Evolutionary conservation across 306 rosid species (phyloP), one percentile per base, ranked within the genome.

Genomic region (Prunus armeniaca): DNA sequence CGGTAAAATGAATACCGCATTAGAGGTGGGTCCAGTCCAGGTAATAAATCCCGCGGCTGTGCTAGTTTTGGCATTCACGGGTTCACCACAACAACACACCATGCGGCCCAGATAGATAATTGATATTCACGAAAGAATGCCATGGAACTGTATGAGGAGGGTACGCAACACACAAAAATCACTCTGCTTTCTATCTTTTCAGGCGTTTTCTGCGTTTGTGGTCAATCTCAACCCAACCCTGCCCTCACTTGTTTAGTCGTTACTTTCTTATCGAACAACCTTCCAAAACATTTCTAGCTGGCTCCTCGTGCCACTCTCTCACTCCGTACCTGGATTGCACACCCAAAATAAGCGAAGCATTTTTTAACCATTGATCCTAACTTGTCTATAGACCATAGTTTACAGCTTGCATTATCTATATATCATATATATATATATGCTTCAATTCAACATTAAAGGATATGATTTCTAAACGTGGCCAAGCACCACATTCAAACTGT

Each of bases 241-340:
- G 51, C 41, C 11, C 14, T 28, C 71, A 0, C 8, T 75, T 30
- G 62, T 20, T 62, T 71, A 20, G 51, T 54, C n/a, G 34, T 54
- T 34, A 20, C 52, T 54, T 41, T 57, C 30, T 52, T 56, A 13
- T 67, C 56, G 55, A 66, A 56, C 57, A 76, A 75, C 66, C 6
- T 54, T 54, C 73, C 79, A 67, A 65, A 22, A 30, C 11, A 50
- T 65, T 15, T 38, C 24, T 76, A 52, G 73, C 65, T 56, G 62
- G 14, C 62, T 20, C 27, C 62, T 20, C 14, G 2, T 9, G 27
- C 62, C 62, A 9, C 62, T 27, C 28, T 56, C 54, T 72, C 76
- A 54, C 2, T 49, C 52, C 65, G 65, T 63, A 75, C 65, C 9
- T 12, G 34, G 2, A 10, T 56, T 56, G 27, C 22, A 55, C 14